A percentile compares a stretch with the other conserved stretches of the same genome.
Evolutionary conservation across 1,284 basidiomycete genomes (phyloP).

Genomic region (Tilletia horrida): DNA sequence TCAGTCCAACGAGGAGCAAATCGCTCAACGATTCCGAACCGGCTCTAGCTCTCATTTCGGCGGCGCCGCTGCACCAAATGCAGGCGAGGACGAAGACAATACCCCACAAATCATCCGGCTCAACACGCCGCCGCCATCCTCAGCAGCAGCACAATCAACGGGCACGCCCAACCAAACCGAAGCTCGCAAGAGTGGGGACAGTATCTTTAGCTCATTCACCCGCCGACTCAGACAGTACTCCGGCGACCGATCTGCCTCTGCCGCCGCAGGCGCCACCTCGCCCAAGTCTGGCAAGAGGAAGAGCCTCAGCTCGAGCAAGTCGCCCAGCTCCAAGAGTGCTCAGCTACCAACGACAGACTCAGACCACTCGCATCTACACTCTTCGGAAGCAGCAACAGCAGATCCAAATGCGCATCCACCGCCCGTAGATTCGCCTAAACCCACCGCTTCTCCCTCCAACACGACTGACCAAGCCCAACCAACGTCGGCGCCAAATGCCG

Average conservation of each 20-base stretch:
- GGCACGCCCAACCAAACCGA: neutral
- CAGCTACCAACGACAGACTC: neutral
- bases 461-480: too few relatives aligned
- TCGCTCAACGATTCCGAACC: neutral
- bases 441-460: too few relatives aligned
- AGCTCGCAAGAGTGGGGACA: neutral
- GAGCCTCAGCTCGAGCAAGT: neutral
- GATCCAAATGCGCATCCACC: too few relatives aligned
- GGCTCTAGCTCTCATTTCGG: constrained; percentile 8
- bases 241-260: neutral
- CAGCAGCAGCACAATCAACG: neutral
- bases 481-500: too few relatives aligned
- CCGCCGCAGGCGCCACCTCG: neutral
- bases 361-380: too few relatives aligned
- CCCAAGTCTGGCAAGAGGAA: neutral
- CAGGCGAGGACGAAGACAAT: constrained; percentile 10
- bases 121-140: neutral
- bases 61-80: constrained; percentile 3
- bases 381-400: too few relatives aligned
- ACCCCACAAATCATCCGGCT: neutral
- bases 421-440: too few relatives aligned
- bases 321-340: neutral
- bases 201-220: constrained; percentile 23
- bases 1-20: neutral
- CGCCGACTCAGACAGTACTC: constrained; percentile 22